Conservation (phyloP, 192 early-diverging fungal genomes). For the Chytriomyces sp. region DNA sequence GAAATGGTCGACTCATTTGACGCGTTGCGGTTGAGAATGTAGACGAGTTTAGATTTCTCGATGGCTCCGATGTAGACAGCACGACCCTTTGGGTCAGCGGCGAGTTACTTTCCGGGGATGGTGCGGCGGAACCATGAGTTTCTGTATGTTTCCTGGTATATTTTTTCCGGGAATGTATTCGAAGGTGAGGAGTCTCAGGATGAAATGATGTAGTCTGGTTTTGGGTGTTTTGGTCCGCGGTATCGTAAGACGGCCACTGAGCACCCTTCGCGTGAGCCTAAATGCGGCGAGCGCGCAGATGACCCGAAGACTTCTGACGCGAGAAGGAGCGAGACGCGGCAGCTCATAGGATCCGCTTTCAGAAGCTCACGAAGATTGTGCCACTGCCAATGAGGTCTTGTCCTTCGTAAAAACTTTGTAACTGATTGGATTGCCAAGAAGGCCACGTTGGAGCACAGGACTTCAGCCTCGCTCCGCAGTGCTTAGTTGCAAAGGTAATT, state of each 20-base stretch:
- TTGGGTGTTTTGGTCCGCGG: neutral
- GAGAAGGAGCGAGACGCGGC: conserved; percentile 74
- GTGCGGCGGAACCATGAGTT: conserved; percentile 87
- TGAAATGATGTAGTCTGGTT: conserved; percentile 84
- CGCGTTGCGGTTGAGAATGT: conserved; percentile 93
- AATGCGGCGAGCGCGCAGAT: conserved; percentile 83
- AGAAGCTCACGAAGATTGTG: too few species aligned
- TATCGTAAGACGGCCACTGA: neutral
- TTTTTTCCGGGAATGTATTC: conserved; percentile 74
- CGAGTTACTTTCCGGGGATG: conserved; percentile 95
- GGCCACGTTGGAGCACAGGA: too few species aligned
- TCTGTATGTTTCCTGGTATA: conserved; percentile 93
- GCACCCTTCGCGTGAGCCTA: conserved; percentile 84
- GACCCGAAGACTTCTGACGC: conserved; percentile 82
- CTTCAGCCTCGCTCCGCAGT: too few species aligned
- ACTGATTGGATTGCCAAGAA: too few species aligned
- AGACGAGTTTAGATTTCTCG: conserved; percentile 95
- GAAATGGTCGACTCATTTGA: conserved; percentile 81
- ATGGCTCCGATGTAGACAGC: conserved; percentile 91
- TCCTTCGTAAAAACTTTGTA: too few species aligned
- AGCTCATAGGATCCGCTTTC: conserved; percentile 72
- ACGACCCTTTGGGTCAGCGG: conserved; percentile 92
- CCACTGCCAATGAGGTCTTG: too few species aligned
- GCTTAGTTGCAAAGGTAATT: too few species aligned
- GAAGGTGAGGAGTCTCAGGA: conserved; percentile 82